Evolutionary conservation across 140 eudicot species (phyloP), one percentile per base, ranked within the genome.

Genomic region (Oenanthe javanica): DNA sequence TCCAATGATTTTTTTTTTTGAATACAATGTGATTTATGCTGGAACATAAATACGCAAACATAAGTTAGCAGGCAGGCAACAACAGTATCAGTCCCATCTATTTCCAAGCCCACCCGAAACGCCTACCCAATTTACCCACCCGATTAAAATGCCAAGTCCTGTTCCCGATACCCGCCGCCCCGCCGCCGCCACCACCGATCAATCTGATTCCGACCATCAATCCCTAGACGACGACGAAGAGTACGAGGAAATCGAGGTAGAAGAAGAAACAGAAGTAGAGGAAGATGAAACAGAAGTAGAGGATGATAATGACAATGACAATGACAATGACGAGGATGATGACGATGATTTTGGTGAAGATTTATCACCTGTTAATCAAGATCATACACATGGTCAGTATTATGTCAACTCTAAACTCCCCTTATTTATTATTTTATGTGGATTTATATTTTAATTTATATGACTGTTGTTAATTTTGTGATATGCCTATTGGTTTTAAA

Each of bases 141-240:
- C 70, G 0, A 23, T 72, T 72, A 9, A n/a, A 72, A 79, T 85
- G 94, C 81, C 89, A 38, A 76, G 43, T 67, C n/a, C 84, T 14
- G 72, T 77, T 66, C 23, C n/a, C 67, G 77, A 77, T 46, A 84
- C 5, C 66, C 64, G 77, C n/a, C 84, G 80, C 21, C 21, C 79
- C 48, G 83, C 75, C 82, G 36, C 81, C 73, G 18, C 40, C n/a
- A 51, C 36, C 31, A 50, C 45, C 45, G 45, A 59, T 63, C 31
- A 27, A 11, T 80, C 85, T 4, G 85, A 78, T 57, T 87, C 91
- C 77, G 87, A 82, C 40, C 86, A 79, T 14, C 82, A 75, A 13
- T n/a, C 80, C 57, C 25, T 21, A 40, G 70, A 48, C 23, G 81
- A 40, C 38, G 91, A 90, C 2, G 93, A 90, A 64, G 84, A 84